Conservation (phyloP, 108 stramenopile genomes). For the Asterionellopsis glacialis region DNA sequence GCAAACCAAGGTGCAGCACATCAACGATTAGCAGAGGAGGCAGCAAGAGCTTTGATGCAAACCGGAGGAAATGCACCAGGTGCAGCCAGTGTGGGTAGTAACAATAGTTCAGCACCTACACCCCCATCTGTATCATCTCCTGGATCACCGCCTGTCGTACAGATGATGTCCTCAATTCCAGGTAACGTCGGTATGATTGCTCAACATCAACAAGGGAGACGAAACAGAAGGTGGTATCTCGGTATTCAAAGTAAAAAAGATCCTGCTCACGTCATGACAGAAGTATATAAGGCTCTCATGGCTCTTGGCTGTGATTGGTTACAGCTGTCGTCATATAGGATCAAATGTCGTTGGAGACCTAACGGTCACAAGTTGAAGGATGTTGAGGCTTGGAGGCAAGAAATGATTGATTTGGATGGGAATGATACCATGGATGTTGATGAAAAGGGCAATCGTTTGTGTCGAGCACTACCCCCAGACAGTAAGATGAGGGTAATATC, state of each 20-base stretch:
- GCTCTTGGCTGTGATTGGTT: conserved; percentile 95
- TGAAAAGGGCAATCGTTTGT: conserved; percentile 27
- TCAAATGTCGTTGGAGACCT: conserved; percentile 95
- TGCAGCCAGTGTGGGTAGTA: neutral
- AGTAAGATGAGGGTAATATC: conserved; percentile 64
- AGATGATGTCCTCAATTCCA: conserved; percentile 87
- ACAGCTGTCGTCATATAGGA: conserved; percentile 86
- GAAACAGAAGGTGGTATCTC: conserved; percentile 95
- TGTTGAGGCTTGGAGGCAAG: conserved; percentile 43
- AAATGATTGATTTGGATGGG: conserved; percentile 18
- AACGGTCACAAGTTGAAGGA: conserved; percentile 31
- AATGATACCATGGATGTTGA: conserved; percentile 39
- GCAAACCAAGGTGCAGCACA: conserved; percentile 21
- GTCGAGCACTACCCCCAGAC: neutral
- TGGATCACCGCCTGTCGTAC: conserved; percentile 66
- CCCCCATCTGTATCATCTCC: conserved; percentile 32
- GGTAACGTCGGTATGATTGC: conserved; percentile 91
- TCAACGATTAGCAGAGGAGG: conserved; percentile 77
- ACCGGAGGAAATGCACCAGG: conserved; percentile 25
- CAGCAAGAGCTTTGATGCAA: conserved; percentile 74
- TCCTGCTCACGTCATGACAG: conserved; percentile 99
- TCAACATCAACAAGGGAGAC: conserved; percentile 82
- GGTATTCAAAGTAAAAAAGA: conserved; percentile 99
- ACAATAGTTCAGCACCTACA: conserved; percentile 14
- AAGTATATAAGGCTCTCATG: conserved; percentile 97